Evolutionary conservation across 306 rosid genomes (phyloP).

Genomic region (Quercus ilex): DNA sequence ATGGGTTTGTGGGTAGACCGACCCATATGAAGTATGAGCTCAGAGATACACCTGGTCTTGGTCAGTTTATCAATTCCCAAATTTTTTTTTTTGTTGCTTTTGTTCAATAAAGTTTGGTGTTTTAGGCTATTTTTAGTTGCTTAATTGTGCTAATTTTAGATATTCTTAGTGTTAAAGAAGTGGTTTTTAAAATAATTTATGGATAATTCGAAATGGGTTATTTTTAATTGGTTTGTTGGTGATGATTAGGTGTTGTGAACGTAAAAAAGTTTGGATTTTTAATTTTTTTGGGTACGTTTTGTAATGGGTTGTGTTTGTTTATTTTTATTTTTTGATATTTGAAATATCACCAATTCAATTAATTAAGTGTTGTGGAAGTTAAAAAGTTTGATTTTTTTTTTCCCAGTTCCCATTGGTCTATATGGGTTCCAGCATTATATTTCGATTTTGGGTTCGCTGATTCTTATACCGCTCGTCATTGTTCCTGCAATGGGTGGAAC

Average conservation of each 20-base stretch:
- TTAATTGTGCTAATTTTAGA: neutral
- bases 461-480: constrained; percentile 85
- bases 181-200: neutral
- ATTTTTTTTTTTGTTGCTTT: neutral
- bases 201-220: neutral
- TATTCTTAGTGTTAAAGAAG: neutral
- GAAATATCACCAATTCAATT: too few species aligned
- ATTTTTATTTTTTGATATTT: neutral
- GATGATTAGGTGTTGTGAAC: neutral
- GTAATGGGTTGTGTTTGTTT: constrained; percentile 12
- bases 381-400: neutral
- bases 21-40: constrained; percentile 85
- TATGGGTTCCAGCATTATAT: constrained; percentile 88
- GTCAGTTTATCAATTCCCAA: constrained; percentile 32
- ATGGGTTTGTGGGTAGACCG: constrained; percentile 57
- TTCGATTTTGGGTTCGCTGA: constrained; percentile 82
- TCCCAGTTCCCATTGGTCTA: constrained; percentile 77
- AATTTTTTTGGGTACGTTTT: constrained; percentile 5
- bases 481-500: constrained; percentile 99
- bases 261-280: neutral
- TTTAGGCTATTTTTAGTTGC: too few species aligned
- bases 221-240: neutral
- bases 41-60: constrained; percentile 90
- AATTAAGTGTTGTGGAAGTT: too few species aligned
- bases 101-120: neutral